A percentile compares a stretch with the other conserved stretches of the same genome.
phyloP scores from a whole-genome alignment of 768 basidiomycete species.

The Agaricus bisporus region DNA sequence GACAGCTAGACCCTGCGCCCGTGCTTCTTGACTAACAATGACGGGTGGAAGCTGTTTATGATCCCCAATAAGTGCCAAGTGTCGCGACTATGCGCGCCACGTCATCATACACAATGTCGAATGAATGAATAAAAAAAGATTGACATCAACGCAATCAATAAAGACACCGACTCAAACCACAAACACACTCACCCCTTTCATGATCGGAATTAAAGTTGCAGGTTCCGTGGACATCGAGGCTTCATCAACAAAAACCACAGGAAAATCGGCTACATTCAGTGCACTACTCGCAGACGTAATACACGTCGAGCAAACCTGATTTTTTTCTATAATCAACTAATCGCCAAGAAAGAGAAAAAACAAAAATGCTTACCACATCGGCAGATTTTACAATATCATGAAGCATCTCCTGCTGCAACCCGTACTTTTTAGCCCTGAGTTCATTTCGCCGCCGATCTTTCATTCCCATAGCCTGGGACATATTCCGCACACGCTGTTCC shows the following conservation, averaged over 20 bases:
- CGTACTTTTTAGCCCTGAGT: slow-evolving; percentile 41
- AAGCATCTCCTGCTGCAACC: slow-evolving; percentile 57
- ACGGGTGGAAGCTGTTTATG: slow-evolving; percentile 94
- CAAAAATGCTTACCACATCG: slow-evolving; percentile 57
- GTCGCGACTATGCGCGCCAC: slow-evolving; percentile 49
- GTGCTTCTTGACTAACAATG: slow-evolving; percentile 72
- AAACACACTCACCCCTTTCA: slow-evolving; percentile 75
- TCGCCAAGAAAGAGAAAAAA: slow-evolving; percentile 1
- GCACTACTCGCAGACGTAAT: slow-evolving; percentile 66
- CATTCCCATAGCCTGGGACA: slow-evolving; percentile 24
- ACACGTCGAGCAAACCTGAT: slow-evolving; percentile 82
- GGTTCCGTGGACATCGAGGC: slow-evolving; percentile 97
- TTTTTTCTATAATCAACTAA: too few relatives aligned
- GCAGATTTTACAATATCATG: slow-evolving; percentile 54
- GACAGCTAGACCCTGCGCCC: slow-evolving; percentile 62
- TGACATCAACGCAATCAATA: not conserved
- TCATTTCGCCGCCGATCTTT: slow-evolving; percentile 20
- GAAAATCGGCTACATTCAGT: slow-evolving; percentile 76
- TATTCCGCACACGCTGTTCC: slow-evolving; percentile 22
- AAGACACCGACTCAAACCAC: not conserved
- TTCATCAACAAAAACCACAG: slow-evolving; percentile 90
- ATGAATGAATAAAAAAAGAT: not conserved
- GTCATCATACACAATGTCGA: not conserved
- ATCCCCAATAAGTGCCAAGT: slow-evolving; percentile 90
- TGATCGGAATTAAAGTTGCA: slow-evolving; percentile 83